Evolutionary conservation across 805 yeast genomes (phyloP).

Genomic region (Teunomyces cretensis): DNA sequence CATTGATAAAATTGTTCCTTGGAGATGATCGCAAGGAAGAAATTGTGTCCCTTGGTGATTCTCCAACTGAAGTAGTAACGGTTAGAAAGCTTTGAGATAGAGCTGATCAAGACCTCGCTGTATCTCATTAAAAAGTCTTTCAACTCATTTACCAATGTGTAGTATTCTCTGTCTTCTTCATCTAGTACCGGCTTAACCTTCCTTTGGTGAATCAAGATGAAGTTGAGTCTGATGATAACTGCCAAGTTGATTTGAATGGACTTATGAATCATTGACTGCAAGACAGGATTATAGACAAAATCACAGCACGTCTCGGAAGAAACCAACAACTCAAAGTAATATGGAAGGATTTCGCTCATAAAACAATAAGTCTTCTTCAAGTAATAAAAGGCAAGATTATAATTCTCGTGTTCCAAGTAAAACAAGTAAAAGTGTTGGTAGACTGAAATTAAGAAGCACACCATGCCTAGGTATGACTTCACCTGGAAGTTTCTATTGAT

Average conservation of each 20-base stretch:
- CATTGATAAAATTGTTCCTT: slow-evolving; percentile 25
- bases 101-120: slow-evolving; percentile 26
- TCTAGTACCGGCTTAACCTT: slow-evolving; percentile 18
- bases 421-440: slow-evolving; percentile 18
- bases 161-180: slow-evolving; percentile 20
- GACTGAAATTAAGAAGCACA: slow-evolving; percentile 14
- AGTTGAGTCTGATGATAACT: slow-evolving; percentile 30
- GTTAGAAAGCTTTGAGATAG: slow-evolving; percentile 39
- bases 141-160: slow-evolving; percentile 1
- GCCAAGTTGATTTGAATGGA: slow-evolving; percentile 29
- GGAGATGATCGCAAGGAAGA: slow-evolving; percentile 28
- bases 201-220: slow-evolving; percentile 23
- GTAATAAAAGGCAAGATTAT: slow-evolving; percentile 9
- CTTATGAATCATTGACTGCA: slow-evolving; percentile 39
- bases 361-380: slow-evolving; percentile 8
- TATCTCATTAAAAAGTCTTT: slow-evolving; percentile 22
- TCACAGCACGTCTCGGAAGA: slow-evolving; percentile 18
- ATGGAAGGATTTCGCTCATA: slow-evolving; percentile 19
- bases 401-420: slow-evolving; percentile 7
- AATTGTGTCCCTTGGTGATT: slow-evolving; percentile 40
- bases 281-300: slow-evolving; percentile 21
- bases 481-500: slow-evolving; percentile 15
- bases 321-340: slow-evolving; percentile 14
- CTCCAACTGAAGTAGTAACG: slow-evolving; percentile 48
- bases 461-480: slow-evolving; percentile 15